Evolutionary conservation across 2,329 filamentous ascomycete genomes (phyloP).

Genomic region (Colletotrichum gloeosporioides): DNA sequence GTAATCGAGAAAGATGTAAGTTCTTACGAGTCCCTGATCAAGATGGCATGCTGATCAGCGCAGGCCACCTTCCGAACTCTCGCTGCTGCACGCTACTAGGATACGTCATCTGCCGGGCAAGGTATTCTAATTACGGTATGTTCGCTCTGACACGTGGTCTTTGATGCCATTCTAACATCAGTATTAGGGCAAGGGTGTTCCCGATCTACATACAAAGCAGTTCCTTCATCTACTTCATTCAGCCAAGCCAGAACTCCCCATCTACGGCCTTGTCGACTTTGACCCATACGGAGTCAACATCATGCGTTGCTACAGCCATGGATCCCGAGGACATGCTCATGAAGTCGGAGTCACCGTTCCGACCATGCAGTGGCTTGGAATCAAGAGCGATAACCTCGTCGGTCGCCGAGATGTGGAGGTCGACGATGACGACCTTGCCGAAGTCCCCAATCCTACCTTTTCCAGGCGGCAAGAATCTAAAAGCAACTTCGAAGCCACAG

Average conservation of each 20-base stretch:
- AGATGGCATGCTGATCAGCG: slow-evolving; percentile 15
- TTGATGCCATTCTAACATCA: not conserved
- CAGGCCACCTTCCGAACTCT: slow-evolving; percentile 80
- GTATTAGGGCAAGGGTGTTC: slow-evolving; percentile 78
- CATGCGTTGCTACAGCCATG: slow-evolving; percentile 74
- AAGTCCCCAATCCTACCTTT: not conserved
- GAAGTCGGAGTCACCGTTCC: slow-evolving; percentile 58
- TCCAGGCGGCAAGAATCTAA: not conserved
- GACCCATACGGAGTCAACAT: slow-evolving; percentile 81
- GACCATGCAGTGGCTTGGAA: slow-evolving; percentile 69
- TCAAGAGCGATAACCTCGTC: slow-evolving; percentile 50
- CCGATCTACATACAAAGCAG: slow-evolving; percentile 72
- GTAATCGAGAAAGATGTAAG: slow-evolving; percentile 80
- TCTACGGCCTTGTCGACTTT: slow-evolving; percentile 73
- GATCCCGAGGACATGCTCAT: slow-evolving; percentile 67
- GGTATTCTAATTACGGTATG: slow-evolving; percentile 73
- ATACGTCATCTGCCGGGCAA: slow-evolving; percentile 48
- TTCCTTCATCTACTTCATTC: slow-evolving; percentile 64
- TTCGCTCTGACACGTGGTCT: too few species aligned
- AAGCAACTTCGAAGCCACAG: not conserved
- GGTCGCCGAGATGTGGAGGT: not conserved
- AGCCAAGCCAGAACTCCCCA: slow-evolving; percentile 54
- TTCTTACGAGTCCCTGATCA: not conserved
- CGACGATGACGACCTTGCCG: not conserved
- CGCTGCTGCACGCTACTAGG: slow-evolving; percentile 61